Evolutionary conservation across 306 rosid species (phyloP).

Genomic region (Albizia julibrissin): DNA sequence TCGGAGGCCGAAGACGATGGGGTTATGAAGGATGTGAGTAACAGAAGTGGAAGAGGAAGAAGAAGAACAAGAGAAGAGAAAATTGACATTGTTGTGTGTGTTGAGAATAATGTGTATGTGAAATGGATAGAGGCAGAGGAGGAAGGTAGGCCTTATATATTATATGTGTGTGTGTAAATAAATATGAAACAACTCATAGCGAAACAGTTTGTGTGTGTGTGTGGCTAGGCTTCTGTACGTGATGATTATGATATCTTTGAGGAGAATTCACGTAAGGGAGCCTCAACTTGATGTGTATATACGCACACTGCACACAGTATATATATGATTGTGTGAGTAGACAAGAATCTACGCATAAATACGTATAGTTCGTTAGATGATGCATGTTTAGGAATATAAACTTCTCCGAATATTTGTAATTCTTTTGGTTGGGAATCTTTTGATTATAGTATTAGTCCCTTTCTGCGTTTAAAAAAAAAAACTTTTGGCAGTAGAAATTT

Average conservation of each 20-base stretch:
- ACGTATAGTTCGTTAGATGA: not conserved
- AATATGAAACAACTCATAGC: not conserved
- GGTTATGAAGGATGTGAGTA: conserved; percentile 36
- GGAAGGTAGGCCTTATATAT: not conserved
- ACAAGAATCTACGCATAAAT: not conserved
- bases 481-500: no score
- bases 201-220: not conserved
- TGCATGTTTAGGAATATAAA: not conserved
- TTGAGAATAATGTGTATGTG: not conserved
- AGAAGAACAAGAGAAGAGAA: conserved; percentile 8
- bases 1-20: conserved; percentile 32
- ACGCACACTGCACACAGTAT: not conserved
- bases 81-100: conserved; percentile 35
- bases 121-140: not conserved
- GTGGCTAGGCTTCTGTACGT: not conserved
- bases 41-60: conserved; percentile 23
- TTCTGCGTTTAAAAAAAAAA: no score
- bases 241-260: conserved; percentile 43
- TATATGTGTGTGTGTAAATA: no score
- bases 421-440: not conserved
- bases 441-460: not conserved
- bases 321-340: conserved; percentile 27
- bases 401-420: not conserved
- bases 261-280: conserved; percentile 59
- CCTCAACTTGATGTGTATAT: conserved; percentile 29